Conservation (phyloP, 345 rosid genomes). For the Viola odorata region DNA sequence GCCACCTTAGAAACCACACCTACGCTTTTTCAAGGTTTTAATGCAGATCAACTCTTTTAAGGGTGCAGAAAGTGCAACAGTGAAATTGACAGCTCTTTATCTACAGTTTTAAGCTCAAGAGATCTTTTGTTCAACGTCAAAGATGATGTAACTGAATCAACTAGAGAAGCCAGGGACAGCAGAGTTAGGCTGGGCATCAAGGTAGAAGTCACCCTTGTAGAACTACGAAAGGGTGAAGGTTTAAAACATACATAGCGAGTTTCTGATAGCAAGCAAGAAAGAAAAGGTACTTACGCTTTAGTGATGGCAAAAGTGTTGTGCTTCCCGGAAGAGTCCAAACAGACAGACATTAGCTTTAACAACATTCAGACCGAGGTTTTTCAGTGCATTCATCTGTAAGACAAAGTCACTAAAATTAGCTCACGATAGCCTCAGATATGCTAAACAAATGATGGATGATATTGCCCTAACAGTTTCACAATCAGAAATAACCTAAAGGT, state of each 20-base stretch:
- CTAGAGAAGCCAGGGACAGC: neutral
- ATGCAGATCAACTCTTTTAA: neutral
- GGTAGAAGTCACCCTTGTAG: too few relatives aligned
- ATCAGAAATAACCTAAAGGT: neutral
- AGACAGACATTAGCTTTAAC: constrained; percentile 88
- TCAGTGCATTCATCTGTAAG: constrained; percentile 82
- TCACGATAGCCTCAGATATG: constrained; percentile 6
- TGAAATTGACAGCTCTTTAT: neutral
- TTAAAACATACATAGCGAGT: neutral
- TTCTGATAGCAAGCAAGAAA: too few relatives aligned
- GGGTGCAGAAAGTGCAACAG: neutral
- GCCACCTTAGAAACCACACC: too few relatives aligned
- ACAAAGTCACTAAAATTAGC: constrained; percentile 15
- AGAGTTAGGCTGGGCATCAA: too few relatives aligned
- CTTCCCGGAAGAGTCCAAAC: constrained; percentile 88
- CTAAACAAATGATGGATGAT: neutral
- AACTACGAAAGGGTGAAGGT: neutral
- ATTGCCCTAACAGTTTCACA: neutral
- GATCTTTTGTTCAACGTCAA: neutral
- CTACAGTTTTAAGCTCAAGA: neutral
- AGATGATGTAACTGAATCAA: neutral
- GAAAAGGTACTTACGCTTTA: constrained; percentile 74
- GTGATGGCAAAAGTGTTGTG: constrained; percentile 87
- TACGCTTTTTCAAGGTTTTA: too few relatives aligned
- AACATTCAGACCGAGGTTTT: constrained; percentile 89